Base-by-base conservation (phyloP, 305 asterid species). In the Fraxinus sp. region DNA sequence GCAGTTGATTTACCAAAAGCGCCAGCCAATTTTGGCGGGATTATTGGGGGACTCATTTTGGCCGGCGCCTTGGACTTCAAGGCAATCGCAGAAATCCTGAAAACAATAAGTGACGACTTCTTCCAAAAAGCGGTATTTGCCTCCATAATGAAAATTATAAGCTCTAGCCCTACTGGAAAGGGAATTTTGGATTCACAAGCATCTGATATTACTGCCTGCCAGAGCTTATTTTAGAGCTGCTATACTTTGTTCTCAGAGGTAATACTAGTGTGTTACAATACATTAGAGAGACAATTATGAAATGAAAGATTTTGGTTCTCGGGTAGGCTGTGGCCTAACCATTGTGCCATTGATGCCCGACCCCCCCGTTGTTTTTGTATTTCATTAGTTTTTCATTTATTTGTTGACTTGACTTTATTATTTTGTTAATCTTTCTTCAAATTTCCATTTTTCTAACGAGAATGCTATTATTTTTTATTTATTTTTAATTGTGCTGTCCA, bases 1-100 rank as follows among this genome's bases (percentile, higher is more conserved):
- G 97, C 94, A 28, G 92, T 95, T 41, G 99, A 95, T 84, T 84
- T 95, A 41, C 99, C 99, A 1, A 95, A 88, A 85, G 95, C 99
- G 0, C 99, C 99, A 3, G 80, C 86, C n/a, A 85, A 87, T 80
- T 95, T 94, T n/a, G 99, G 99, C 20, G 96, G 89, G 89, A 90
- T 95, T 35, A 66, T 95, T 9, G 97, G 95, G n/a, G 85, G 33
- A 28, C 85, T 94, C 0, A 86, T 95, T 62, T 62, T 95, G 89
- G 88, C 88, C 0, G 89, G 92, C 70, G 87, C 68, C 8, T 57
- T 96, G 87, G 90, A 94, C 87, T 92, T 96, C 85, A 91, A 90
- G 84, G 84, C 75, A 4, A 94, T 92, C 68, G 14, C 5, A 13
- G 97, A 92, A 87, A 90, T 95, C 57, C 84, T 95, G 75, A 87